A percentile compares a stretch with the other conserved stretches of the same genome.
These are phyloP conservation scores for Diutina catenulata DNA, from an alignment of 1,139 yeast genomes.

Conservation along the genomic window DNA sequence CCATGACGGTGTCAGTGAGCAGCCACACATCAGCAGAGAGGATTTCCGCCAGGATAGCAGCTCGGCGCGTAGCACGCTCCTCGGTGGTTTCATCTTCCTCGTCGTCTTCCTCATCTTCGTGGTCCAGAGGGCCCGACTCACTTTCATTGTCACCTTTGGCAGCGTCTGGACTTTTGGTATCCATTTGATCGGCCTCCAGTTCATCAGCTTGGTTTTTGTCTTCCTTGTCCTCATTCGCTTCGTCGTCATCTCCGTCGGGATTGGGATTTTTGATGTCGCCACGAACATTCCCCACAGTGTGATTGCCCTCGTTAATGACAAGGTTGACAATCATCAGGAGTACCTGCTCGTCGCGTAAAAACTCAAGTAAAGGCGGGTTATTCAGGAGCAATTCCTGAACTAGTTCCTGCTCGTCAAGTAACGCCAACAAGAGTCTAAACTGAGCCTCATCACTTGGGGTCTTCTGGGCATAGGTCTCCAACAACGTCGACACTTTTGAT, in stretches of 20 bases:
- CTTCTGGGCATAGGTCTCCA: slow-evolving; percentile 34
- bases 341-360: slow-evolving; percentile 63
- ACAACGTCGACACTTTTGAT: slow-evolving; percentile 60
- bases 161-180: neutral
- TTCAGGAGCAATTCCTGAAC: slow-evolving; percentile 77
- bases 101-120: slow-evolving; percentile 14
- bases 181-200: neutral
- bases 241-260: slow-evolving; percentile 8
- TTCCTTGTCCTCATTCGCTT: slow-evolving; percentile 3
- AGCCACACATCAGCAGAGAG: slow-evolving; percentile 93
- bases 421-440: slow-evolving; percentile 34
- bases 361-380: slow-evolving; percentile 72
- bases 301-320: slow-evolving; percentile 38
- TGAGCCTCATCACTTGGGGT: neutral
- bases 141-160: slow-evolving; percentile 10
- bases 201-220: slow-evolving; percentile 9
- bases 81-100: slow-evolving; percentile 28
- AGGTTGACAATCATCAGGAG: slow-evolving; percentile 55
- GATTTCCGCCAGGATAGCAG: slow-evolving; percentile 85
- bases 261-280: slow-evolving; percentile 1
- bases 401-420: slow-evolving; percentile 78
- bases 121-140: slow-evolving; percentile 7
- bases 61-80: slow-evolving; percentile 54
- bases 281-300: neutral
- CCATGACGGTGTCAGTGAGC: slow-evolving; percentile 83